Base-by-base conservation (phyloP, 202 grass and related monocot genomes). In the Setaria italica region DNA sequence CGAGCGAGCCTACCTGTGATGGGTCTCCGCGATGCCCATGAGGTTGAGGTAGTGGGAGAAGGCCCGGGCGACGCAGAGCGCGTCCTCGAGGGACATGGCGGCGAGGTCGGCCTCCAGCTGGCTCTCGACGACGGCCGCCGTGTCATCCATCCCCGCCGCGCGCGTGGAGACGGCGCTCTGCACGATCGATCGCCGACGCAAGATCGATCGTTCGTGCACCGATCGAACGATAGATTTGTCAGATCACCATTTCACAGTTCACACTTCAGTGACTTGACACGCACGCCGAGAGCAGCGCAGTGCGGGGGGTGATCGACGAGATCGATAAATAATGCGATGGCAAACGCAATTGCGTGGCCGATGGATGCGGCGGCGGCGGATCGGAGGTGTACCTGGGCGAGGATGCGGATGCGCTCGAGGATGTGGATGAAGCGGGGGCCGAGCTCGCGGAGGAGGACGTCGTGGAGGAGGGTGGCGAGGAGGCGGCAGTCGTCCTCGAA, bases 21-120 rank as follows among this genome's bases (percentile, higher is more conserved):
- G 88, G 13, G 93, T 95, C 78, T 98, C 93, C 0, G 96, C 96
- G 76, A 98, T 91, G 41, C 91, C 76, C 90, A 92, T 89, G 72
- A 98, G 96, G 71, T 94, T 98, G 80, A 98, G 91, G 86, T 98
- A 89, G 84, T 98, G 96, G 5, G 89, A 86, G 86, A 95, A 98
- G 29, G 93, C 95, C 46, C 96, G 90, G 21, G 96, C 93, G 42
- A 98, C 72, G 54, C 74, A 78, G 76, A 98, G 80, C 19, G 93
- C 90, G 25, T 98, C 91, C 54, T 98, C 91, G 9, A 95, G 91
- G 7, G 87, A 80, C 93, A 95, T 98, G 50, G 86, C 74, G 2
- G 95, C 79, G 50, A 98, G 87, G 64, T 95, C 95, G 25, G 76
- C 77, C 73, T 87, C 89, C 37, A 98, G 88, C 76, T 98, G 95